Evolutionary conservation across 257 asterid genomes (phyloP).

Genomic region (Cynanchum wilfordii): DNA sequence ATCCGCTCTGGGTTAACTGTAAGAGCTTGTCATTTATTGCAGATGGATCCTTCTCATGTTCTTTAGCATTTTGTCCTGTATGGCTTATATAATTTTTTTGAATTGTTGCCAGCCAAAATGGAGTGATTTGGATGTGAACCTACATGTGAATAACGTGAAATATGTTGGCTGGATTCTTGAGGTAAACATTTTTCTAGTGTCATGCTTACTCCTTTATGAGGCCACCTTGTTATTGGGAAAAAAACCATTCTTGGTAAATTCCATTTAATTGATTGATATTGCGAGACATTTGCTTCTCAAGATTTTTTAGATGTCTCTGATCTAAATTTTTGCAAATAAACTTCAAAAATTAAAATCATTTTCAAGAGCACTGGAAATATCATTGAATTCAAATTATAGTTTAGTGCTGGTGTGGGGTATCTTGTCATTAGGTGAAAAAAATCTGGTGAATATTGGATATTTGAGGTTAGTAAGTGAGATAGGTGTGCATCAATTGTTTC

Average conservation of each 20-base stretch:
- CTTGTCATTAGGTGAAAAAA: background rate
- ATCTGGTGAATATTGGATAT: background rate
- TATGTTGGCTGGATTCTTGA: slow-evolving; percentile 96
- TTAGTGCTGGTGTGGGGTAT: background rate
- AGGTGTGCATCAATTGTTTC: background rate
- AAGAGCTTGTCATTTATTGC: slow-evolving; percentile 27
- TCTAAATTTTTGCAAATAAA: background rate
- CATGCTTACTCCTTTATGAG: background rate
- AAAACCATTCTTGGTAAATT: background rate
- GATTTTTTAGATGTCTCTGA: background rate
- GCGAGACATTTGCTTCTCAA: background rate
- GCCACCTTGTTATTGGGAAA: background rate
- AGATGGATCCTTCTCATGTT: background rate
- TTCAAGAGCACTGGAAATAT: background rate
- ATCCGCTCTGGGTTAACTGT: slow-evolving; percentile 80
- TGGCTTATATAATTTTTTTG: background rate
- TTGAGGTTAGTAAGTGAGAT: background rate
- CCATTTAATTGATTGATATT: background rate
- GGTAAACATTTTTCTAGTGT: slow-evolving; percentile 32
- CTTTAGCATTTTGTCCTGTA: background rate
- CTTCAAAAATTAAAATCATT: background rate
- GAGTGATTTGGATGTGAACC: slow-evolving; percentile 90
- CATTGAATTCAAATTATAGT: background rate
- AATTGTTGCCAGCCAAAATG: slow-evolving; percentile 39
- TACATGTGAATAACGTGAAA: slow-evolving; percentile 95